Evolutionary conservation across 495 filamentous ascomycete genomes (phyloP).

Genomic region (Oleoguttula mirabilis): DNA sequence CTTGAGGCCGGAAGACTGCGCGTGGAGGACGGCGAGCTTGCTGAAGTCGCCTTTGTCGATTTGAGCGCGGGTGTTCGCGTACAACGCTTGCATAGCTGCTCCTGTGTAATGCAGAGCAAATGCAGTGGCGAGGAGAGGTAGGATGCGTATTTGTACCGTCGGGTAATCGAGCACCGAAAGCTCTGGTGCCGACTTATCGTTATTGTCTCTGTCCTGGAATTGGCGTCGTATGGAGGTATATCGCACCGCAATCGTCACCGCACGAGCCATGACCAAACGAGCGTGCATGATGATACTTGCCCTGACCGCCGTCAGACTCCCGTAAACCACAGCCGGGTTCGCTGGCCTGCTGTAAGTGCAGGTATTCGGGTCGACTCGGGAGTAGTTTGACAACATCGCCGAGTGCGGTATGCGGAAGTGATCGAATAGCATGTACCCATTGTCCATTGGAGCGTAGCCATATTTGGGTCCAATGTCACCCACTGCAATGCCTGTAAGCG

Average conservation of each 20-base stretch:
- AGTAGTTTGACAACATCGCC: conserved; percentile 37
- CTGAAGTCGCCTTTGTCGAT: conserved; percentile 35
- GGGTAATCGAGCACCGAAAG: conserved; percentile 39
- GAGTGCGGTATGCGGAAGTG: conserved; percentile 37
- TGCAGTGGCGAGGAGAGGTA: conserved; percentile 37
- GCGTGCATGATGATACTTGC: conserved; percentile 39
- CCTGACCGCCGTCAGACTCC: conserved; percentile 36
- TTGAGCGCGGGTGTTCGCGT: conserved; percentile 29
- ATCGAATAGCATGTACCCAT: conserved; percentile 41
- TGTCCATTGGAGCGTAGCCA: conserved; percentile 36
- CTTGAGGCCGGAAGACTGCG: conserved; percentile 38
- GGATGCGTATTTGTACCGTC: conserved; percentile 38
- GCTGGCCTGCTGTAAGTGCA: conserved; percentile 32
- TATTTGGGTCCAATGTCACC: conserved; percentile 33
- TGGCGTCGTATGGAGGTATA: conserved; percentile 36
- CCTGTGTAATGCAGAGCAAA: conserved; percentile 41
- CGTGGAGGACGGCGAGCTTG: conserved; percentile 37
- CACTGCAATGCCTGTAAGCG: conserved; percentile 34
- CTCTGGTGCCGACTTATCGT: conserved; percentile 27
- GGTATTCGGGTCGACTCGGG: conserved; percentile 32
- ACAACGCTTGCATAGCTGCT: conserved; percentile 33
- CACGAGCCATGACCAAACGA: conserved; percentile 35
- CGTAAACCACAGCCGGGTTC: conserved; percentile 36
- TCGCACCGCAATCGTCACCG: conserved; percentile 37
- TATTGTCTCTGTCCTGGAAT: conserved; percentile 36